Conservation (phyloP, 73 alveolate species). For the Paramecium pentaurelia region DNA sequence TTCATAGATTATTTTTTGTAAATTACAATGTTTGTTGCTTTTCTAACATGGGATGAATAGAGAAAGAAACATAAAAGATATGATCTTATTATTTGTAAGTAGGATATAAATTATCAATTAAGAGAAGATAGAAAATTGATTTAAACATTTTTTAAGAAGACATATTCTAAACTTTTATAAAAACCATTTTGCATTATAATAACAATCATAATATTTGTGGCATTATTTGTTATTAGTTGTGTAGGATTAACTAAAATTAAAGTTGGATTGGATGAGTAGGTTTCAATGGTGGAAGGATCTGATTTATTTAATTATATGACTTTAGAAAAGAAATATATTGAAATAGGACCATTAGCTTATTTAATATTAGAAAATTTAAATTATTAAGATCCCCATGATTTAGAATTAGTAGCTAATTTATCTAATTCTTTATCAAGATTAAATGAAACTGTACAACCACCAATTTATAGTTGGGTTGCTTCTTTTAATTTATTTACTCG, state of each 20-base stretch:
- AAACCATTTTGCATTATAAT: slow-evolving; percentile 60
- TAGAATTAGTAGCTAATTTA: slow-evolving; percentile 70
- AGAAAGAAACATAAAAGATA: slow-evolving; percentile 77
- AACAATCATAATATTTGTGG: slow-evolving; percentile 59
- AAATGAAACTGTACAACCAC: slow-evolving; percentile 84
- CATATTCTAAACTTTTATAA: slow-evolving; percentile 71
- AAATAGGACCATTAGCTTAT: slow-evolving; percentile 94
- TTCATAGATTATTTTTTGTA: slow-evolving; percentile 84
- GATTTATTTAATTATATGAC: slow-evolving; percentile 85
- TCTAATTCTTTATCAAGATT: slow-evolving; percentile 80
- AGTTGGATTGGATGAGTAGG: slow-evolving; percentile 87
- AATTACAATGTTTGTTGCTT: slow-evolving; percentile 86
- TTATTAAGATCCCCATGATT: slow-evolving; percentile 73
- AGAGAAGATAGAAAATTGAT: slow-evolving; percentile 70
- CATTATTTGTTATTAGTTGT: slow-evolving; percentile 62
- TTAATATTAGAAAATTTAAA: slow-evolving; percentile 83
- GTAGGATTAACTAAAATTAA: slow-evolving; percentile 65
- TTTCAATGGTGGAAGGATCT: slow-evolving; percentile 76
- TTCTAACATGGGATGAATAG: slow-evolving; percentile 82
- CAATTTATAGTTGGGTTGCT: slow-evolving; percentile 93
- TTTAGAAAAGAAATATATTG: slow-evolving; percentile 78
- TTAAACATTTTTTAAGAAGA: slow-evolving; percentile 68
- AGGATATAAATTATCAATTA: slow-evolving; percentile 63
- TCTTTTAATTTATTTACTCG: slow-evolving; percentile 74
- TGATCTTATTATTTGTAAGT: slow-evolving; percentile 80